phyloP scores from a whole-genome alignment of 768 basidiomycete species.

The Suillus fuscotomentosus region DNA sequence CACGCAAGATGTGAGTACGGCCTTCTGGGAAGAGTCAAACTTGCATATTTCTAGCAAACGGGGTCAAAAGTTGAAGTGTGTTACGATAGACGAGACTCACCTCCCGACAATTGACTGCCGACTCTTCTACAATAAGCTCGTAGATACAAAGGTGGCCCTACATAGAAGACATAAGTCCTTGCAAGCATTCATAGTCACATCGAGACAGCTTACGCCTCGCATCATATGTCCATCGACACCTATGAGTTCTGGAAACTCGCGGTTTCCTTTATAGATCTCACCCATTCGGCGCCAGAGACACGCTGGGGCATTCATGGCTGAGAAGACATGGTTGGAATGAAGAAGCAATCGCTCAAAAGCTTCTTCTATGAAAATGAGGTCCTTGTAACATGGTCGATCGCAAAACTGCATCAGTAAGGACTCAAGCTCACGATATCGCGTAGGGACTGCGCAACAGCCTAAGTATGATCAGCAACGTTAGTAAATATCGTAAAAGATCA shows the following conservation, averaged over 20 bases:
- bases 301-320: conserved; percentile 95
- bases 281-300: conserved; percentile 97
- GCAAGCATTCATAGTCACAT: conserved; percentile 3
- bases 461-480: conserved; percentile 3
- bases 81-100: no score
- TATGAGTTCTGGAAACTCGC: conserved; percentile 90
- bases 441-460: no score
- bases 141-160: conserved; percentile 94
- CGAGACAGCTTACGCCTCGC: conserved; percentile 62
- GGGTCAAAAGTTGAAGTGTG: no score
- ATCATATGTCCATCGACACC: conserved; percentile 86
- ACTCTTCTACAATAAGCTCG: no score
- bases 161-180: background rate
- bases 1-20: conserved; percentile 89
- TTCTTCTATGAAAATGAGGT: conserved; percentile 97
- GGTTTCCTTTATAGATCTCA: conserved; percentile 98
- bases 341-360: conserved; percentile 93
- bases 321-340: conserved; percentile 93
- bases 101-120: no score
- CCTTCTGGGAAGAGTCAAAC: conserved; percentile 90
- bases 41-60: no score
- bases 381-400: conserved; percentile 39
- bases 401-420: background rate
- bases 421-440: conserved; percentile 62
- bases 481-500: background rate